Evolutionary conservation across 805 yeast genomes (phyloP), one percentile per base, ranked within the genome.

Genomic region (Saccharomyces kudriavzevii): DNA sequence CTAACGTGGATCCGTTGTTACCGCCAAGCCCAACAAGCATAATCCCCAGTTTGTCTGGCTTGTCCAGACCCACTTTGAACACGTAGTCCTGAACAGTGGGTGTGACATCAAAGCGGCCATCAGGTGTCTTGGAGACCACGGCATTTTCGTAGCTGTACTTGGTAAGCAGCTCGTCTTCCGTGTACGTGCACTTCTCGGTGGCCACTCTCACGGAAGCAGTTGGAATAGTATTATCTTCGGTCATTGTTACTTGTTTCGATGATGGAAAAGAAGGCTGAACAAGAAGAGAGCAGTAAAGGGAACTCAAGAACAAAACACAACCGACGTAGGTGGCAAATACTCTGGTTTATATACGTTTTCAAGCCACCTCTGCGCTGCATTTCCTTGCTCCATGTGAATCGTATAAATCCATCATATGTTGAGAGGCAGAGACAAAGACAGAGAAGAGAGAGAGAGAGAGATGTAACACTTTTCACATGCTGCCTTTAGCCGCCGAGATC

Each of bases 1-100:
- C 81, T 59, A 92, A 78, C 13, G 98, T 91, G 55, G 97, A 80
- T 71, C 97, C 98, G 68, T 91, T 91, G 78, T 91, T 91, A 72
- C 98, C 98, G 63, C 97, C 97, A 60, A 91, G 78, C 62, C 98
- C 98, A 35, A 91, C 97, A 58, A 92, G 78, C 82, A 91, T 73
- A 58, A 91, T 76, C 63, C 98, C 98, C 49, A 89, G 79, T 71
- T 85, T 89, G 6, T 17, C 24, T 62, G 96, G 96, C 47, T 84
- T 82, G 54, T 77, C 78, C 68, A 88, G 78, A 62, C 89, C 95
- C 50, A 88, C 84, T 71, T 89, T 88, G 78, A 91, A 92, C 67
- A 89, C 85, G 67, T 89, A 89, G 60, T 89, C 85, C 58, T 78
- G 79, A 53, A 78, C 67, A 52, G 84, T 79, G 24, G 96, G 96